These are phyloP conservation scores for Trametes polyzona DNA, from an alignment of 1,284 basidiomycete species.

Conservation along the genomic window DNA sequence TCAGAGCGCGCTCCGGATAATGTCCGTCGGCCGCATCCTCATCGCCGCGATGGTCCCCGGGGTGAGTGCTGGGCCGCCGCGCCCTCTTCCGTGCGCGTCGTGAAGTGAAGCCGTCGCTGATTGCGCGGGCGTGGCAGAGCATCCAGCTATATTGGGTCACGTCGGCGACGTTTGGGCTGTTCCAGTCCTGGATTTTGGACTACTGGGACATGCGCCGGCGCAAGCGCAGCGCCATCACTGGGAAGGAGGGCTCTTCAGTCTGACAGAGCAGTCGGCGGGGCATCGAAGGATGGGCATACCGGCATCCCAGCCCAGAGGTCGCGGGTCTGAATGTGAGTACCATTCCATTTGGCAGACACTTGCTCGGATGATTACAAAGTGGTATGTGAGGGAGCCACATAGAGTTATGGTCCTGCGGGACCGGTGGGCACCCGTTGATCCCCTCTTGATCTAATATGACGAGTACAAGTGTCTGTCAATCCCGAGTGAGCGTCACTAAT, in stretches of 20 bases:
- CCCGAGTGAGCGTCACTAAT: constrained; percentile 1
- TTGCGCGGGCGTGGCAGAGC: constrained; percentile 48
- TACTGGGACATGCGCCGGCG: constrained; percentile 58
- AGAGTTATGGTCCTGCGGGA: constrained; percentile 30
- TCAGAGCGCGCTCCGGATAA: constrained; percentile 60
- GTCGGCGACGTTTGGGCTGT: constrained; percentile 78
- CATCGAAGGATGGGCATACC: neutral
- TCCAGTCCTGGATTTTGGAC: constrained; percentile 80
- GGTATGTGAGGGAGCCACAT: constrained; percentile 67
- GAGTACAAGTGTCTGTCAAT: constrained; percentile 10
- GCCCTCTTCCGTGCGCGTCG: neutral
- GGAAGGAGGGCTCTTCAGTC: constrained; percentile 13
- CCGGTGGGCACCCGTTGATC: constrained; percentile 56
- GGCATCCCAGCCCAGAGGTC: neutral
- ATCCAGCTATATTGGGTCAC: constrained; percentile 85
- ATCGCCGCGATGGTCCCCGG: constrained; percentile 80
- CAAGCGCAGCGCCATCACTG: constrained; percentile 21
- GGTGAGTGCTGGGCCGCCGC: constrained; percentile 49
- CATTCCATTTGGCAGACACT: constrained; percentile 17
- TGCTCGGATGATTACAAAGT: constrained; percentile 67
- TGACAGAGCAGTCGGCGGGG: constrained; percentile 2
- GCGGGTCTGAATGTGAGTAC: constrained; percentile 4
- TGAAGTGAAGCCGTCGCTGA: constrained; percentile 6
- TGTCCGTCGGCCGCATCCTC: constrained; percentile 75
- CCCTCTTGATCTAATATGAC: constrained; percentile 91